Percentiles rank a stretch among this genome's conserved stretches.
Evolutionary conservation across 192 early-diverging fungal genomes (phyloP).

Genomic region (Anaeromyces robustus): DNA sequence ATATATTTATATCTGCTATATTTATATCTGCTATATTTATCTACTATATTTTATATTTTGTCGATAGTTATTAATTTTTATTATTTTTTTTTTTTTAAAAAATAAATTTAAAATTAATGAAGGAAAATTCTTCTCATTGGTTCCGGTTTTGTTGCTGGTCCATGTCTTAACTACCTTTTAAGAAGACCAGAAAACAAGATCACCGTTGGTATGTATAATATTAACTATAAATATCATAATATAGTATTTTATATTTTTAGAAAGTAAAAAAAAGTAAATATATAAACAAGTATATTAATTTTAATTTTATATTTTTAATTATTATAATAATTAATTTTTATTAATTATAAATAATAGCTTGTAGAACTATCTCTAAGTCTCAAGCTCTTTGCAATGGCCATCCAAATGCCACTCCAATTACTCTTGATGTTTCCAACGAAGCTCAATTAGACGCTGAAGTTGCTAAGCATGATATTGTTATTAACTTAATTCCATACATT

Average conservation of each 20-base stretch:
- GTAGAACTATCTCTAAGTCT: constrained; percentile 27
- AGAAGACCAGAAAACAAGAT: constrained; percentile 75
- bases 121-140: constrained; percentile 90
- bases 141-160: constrained; percentile 92
- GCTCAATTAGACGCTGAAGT: constrained; percentile 54
- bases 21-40: too few relatives aligned
- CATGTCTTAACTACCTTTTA: constrained; percentile 81
- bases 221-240: too few relatives aligned
- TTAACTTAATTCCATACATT: constrained; percentile 82
- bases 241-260: too few relatives aligned
- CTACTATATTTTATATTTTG: too few relatives aligned
- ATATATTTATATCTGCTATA: too few relatives aligned
- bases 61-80: too few relatives aligned
- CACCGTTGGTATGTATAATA: constrained; percentile 55
- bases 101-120: constrained; percentile 3
- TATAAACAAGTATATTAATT: not conserved
- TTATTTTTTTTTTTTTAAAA: not conserved
- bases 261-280: too few relatives aligned
- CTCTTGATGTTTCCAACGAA: constrained; percentile 69
- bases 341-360: constrained; percentile 21
- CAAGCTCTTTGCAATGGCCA: constrained; percentile 14
- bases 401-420: constrained; percentile 41
- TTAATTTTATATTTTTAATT: constrained; percentile 1
- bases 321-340: too few relatives aligned
- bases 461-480: constrained; percentile 73